A percentile compares a stretch with the other conserved stretches of the same genome.
phyloP scores from a whole-genome alignment of 2,329 filamentous ascomycete species.

The Endoconidiophora polonica region DNA sequence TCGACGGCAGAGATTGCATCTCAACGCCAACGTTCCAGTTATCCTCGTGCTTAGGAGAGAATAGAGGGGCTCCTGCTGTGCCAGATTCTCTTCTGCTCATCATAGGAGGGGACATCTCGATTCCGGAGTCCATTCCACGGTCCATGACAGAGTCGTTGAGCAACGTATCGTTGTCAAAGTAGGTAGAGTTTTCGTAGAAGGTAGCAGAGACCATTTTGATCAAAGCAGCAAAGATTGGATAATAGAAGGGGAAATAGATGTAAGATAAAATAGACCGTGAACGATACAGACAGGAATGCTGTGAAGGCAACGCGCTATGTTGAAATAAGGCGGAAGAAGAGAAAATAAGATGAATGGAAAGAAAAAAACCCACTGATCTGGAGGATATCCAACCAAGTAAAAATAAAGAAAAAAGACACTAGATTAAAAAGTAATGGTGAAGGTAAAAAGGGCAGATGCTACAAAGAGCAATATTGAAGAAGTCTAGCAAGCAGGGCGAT shows the following conservation, averaged over 20 bases:
- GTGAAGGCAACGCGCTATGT: background rate
- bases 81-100: conserved; percentile 46
- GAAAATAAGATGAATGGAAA: background rate
- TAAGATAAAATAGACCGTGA: background rate
- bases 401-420: background rate
- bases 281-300: background rate
- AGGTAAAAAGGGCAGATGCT: too few relatives aligned
- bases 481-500: background rate
- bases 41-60: conserved; percentile 45
- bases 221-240: background rate
- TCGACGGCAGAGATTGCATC: conserved; percentile 46
- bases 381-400: background rate
- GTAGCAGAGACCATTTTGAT: conserved; percentile 9
- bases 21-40: conserved; percentile 44
- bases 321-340: background rate
- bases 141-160: conserved; percentile 8
- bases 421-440: too few relatives aligned
- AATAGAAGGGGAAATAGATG: background rate
- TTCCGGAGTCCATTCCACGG: conserved; percentile 32
- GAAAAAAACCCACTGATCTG: background rate
- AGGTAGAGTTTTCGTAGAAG: conserved; percentile 1
- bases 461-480: background rate
- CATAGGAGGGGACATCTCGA: conserved; percentile 48
- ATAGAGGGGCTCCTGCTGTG: conserved; percentile 31
- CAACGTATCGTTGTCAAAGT: background rate